Evolutionary conservation across 495 filamentous ascomycete genomes (phyloP).

Genomic region (Penicillium paradoxum): DNA sequence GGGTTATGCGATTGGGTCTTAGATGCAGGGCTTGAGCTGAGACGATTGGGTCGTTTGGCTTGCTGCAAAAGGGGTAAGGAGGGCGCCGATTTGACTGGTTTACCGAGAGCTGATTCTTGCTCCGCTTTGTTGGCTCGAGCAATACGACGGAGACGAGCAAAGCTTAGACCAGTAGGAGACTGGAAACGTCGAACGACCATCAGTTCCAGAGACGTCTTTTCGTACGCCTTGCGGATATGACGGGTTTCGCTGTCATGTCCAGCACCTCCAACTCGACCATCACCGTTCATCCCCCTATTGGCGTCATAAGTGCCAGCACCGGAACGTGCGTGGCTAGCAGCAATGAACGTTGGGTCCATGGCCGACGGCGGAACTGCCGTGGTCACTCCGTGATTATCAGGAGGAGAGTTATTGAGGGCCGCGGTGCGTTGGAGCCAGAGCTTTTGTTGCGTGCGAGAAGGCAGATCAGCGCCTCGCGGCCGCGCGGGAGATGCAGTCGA

Average conservation of each 20-base stretch:
- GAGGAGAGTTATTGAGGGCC: conserved; percentile 44
- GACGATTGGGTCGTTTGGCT: conserved; percentile 17
- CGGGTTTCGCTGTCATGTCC: conserved; percentile 39
- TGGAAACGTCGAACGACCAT: conserved; percentile 43
- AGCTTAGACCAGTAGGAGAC: conserved; percentile 40
- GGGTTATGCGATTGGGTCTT: conserved; percentile 23
- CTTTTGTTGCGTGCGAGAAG: conserved; percentile 46
- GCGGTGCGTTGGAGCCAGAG: conserved; percentile 48
- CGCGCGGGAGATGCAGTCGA: conserved; percentile 31
- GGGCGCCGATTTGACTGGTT: conserved; percentile 39
- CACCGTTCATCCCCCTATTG: conserved; percentile 31
- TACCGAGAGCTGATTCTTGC: conserved; percentile 25
- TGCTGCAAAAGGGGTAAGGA: conserved; percentile 31
- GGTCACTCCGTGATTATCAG: conserved; percentile 36
- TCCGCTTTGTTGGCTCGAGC: conserved; percentile 20
- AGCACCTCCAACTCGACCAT: conserved; percentile 21
- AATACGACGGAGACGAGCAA: conserved; percentile 32
- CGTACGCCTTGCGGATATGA: conserved; percentile 42
- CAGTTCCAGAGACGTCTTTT: conserved; percentile 40
- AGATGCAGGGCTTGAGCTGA: conserved; percentile 21
- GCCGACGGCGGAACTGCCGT: conserved; percentile 26
- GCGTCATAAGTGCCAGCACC: conserved; percentile 32
- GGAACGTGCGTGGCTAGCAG: conserved; percentile 20
- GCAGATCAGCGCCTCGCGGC: conserved; percentile 32
- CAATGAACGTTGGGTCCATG: conserved; percentile 33